Base-by-base conservation (phyloP, 2,329 filamentous ascomycete genomes). In the Coniochaeta prunicola region DNA sequence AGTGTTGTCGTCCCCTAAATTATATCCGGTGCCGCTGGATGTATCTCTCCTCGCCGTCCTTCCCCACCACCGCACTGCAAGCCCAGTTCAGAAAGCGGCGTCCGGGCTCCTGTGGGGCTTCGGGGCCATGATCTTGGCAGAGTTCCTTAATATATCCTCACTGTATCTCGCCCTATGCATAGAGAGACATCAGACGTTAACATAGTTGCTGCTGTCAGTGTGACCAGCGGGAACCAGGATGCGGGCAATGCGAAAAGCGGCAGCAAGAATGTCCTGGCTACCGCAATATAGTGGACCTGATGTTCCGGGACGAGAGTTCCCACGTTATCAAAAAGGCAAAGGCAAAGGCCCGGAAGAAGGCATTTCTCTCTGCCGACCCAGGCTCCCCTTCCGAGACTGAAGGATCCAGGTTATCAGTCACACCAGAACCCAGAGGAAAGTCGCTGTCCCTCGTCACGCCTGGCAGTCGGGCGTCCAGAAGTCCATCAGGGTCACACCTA, bases 301-400 rank as follows among this genome's bases (percentile, higher is more conserved):
- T 84, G 74, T 84, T 84, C 63, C 77, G 81, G 45, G 79, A 84
- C 64, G 79, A 84, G 67, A 84, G 78, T 62, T 76, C 74, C 33
- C 79, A 81, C 65, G 80, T 84, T 58, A 80, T 80, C 63, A 76
- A 77, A 64, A 82, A 80, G 69, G 78, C 77, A 53, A 75, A 73
- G 59, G 72, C 71, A n/a, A 69, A 67, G 56, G 64, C 66, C 26
- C 66, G 67, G 6, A 69, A 68, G 63, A 71, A 67, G 67, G 55
- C 62, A 36, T 1, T 61, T 42, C 40, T 60, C 30, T 54, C 58
- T 56, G n/a, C 58, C 58, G 60, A 62, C 58, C 2, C 61, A 6
- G 65, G 65, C 21, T 58, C 63, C 1, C 24, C 45, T 8, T 50
- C 45, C 5, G 45, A 50, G 15, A 50, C 45, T n/a, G 45, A 50